phyloP scores from a whole-genome alignment of 495 filamentous ascomycete genomes.

The Penicillium coprophilum region DNA sequence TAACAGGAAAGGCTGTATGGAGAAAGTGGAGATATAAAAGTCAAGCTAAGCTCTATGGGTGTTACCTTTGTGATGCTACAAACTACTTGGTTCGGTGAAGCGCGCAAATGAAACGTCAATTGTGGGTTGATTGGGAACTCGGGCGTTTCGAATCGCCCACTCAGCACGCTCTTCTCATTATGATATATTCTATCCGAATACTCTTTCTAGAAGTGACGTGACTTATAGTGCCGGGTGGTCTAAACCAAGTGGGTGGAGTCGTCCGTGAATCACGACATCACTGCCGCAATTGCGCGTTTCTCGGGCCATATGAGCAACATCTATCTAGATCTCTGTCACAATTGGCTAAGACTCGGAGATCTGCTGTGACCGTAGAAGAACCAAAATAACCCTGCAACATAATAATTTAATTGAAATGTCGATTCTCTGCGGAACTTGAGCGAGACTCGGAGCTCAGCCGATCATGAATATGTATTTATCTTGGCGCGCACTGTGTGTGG shows the following conservation, averaged over 20 bases:
- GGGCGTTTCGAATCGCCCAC: neutral
- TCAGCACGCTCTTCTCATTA: neutral
- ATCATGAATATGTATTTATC: neutral
- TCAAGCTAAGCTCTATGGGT: neutral
- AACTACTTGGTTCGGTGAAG: neutral
- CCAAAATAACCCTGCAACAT: neutral
- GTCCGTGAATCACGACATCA: conserved; percentile 14
- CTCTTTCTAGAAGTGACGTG: neutral
- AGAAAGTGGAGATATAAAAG: conserved; percentile 2
- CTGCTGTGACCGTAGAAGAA: neutral
- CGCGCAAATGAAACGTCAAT: neutral
- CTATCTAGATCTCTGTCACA: neutral
- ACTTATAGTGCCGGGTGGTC: neutral
- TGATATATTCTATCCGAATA: neutral
- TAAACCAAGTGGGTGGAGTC: neutral
- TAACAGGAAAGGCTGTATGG: neutral
- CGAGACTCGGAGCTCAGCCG: neutral
- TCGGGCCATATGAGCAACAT: conserved; percentile 1
- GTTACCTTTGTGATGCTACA: neutral
- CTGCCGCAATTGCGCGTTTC: conserved; percentile 13
- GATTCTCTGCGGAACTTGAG: neutral
- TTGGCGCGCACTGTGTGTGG: no score
- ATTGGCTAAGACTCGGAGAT: neutral
- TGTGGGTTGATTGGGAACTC: neutral
- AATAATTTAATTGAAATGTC: neutral